Conservation (phyloP, 768 basidiomycete species). For the Trametes coccinea region DNA sequence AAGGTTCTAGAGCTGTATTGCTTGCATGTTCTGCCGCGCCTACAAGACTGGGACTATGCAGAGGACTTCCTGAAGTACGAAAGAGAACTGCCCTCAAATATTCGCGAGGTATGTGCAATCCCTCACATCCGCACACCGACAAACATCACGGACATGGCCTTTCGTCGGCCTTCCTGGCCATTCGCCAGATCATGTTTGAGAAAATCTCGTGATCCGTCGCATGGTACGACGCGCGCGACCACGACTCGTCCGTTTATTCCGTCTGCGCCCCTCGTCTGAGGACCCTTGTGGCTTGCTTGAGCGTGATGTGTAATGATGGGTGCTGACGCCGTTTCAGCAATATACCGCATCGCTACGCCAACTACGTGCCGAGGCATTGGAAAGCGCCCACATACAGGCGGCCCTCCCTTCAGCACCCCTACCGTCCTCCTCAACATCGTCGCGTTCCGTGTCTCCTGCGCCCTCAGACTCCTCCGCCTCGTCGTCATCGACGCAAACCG, state of each 20-base stretch:
- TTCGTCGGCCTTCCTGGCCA: conserved; percentile 19
- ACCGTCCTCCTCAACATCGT: conserved; percentile 57
- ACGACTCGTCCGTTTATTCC: too few species aligned
- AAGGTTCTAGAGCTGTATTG: conserved; percentile 79
- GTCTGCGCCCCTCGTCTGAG: too few species aligned
- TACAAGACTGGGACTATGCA: conserved; percentile 81
- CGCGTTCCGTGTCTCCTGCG: conserved; percentile 35
- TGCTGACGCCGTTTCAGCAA: conserved; percentile 16
- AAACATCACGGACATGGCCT: too few species aligned
- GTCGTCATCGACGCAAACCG: conserved; percentile 74
- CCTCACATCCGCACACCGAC: background rate
- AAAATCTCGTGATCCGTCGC: too few species aligned
- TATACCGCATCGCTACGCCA: conserved; percentile 24
- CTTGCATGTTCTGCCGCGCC: conserved; percentile 66
- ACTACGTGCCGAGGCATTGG: conserved; percentile 26
- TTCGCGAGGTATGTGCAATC: conserved; percentile 49
- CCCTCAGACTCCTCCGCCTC: conserved; percentile 56
- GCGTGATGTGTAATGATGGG: background rate
- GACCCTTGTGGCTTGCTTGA: too few species aligned
- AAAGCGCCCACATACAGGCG: conserved; percentile 31
- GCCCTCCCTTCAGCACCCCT: conserved; percentile 36
- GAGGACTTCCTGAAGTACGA: conserved; percentile 76
- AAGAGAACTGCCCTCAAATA: conserved; percentile 52
- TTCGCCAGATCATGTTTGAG: background rate
- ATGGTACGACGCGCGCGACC: too few species aligned